Evolutionary conservation across 2,329 filamentous ascomycete species (phyloP).

Genomic region (Scedosporium aurantiacum): DNA sequence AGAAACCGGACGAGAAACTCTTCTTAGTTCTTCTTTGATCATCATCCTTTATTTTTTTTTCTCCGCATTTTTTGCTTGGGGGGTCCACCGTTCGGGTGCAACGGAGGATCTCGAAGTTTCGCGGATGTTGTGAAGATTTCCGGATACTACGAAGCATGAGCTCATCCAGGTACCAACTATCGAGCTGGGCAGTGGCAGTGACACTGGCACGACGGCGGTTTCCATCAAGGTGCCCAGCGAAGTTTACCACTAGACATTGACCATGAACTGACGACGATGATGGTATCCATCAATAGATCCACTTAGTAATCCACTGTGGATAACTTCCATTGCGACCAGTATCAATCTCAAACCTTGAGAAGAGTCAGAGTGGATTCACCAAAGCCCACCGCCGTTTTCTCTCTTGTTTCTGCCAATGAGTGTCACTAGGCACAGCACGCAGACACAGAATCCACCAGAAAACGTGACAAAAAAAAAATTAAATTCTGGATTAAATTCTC

Average conservation of each 20-base stretch:
- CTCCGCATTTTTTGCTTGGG: not conserved
- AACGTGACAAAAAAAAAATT: not conserved
- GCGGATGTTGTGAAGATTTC: not conserved
- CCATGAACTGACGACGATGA: too few species aligned
- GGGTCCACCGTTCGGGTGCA: not conserved
- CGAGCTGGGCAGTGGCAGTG: too few species aligned
- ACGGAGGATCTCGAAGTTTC: not conserved
- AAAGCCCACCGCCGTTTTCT: not conserved
- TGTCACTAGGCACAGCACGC: not conserved
- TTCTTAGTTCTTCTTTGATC: not conserved
- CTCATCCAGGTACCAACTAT: too few species aligned
- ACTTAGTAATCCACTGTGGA: too few species aligned
- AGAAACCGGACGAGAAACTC: not conserved
- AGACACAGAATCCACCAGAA: not conserved
- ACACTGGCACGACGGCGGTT: too few species aligned
- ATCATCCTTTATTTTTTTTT: too few species aligned
- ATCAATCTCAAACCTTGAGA: not conserved
- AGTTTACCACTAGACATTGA: too few species aligned
- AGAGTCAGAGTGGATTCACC: not conserved
- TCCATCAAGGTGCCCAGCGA: too few species aligned
- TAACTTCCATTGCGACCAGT: not conserved
- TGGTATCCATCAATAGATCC: too few species aligned
- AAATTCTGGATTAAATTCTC: not conserved
- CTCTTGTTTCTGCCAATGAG: not conserved
- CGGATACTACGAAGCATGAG: too few species aligned